Evolutionary conservation across 2,329 filamentous ascomycete genomes (phyloP).

Genomic region (Fusarium concolor): DNA sequence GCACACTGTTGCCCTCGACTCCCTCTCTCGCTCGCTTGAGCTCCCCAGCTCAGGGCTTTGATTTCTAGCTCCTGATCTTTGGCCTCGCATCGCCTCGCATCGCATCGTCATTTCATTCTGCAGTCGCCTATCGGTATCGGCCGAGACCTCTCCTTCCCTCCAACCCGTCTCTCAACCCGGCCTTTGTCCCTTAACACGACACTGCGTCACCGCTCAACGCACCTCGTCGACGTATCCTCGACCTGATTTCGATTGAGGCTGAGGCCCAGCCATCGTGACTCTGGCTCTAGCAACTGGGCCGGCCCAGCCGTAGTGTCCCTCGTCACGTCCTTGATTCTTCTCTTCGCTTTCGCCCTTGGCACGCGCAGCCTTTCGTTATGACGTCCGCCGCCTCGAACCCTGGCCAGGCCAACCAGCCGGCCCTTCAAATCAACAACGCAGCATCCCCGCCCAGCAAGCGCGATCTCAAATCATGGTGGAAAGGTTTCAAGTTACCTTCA

Average conservation of each 20-base stretch:
- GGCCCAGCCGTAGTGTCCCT: conserved; percentile 44
- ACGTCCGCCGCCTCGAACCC: conserved; percentile 52
- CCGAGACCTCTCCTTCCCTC: conserved; percentile 3
- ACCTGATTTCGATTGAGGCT: conserved; percentile 35
- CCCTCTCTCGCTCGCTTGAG: conserved; percentile 30
- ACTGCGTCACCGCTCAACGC: conserved; percentile 31
- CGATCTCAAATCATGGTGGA: conserved; percentile 97
- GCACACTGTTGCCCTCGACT: conserved; percentile 40
- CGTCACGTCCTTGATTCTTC: conserved; percentile 25
- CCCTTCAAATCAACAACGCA: conserved; percentile 54
- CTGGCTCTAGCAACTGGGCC: conserved; percentile 45
- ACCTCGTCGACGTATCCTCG: conserved; percentile 29
- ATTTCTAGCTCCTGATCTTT: conserved; percentile 33
- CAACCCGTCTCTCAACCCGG: conserved; percentile 14
- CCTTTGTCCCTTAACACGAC: conserved; percentile 18
- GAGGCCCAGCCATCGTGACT: conserved; percentile 43
- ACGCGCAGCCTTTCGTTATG: conserved; percentile 47
- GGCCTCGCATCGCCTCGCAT: conserved; percentile 38
- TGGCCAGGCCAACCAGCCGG: conserved; percentile 49
- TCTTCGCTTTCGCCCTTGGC: conserved; percentile 10
- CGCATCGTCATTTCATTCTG: conserved; percentile 17
- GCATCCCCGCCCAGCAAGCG: conserved; percentile 83
- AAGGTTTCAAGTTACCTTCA: conserved; percentile 82
- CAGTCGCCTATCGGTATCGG: conserved; percentile 29
- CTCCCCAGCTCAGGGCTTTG: conserved; percentile 33